Evolutionary conservation across 225 moss, liverwort and hornwort species (phyloP), one percentile per base, ranked within the genome.

Genomic region (Antitrichia curtipendula): DNA sequence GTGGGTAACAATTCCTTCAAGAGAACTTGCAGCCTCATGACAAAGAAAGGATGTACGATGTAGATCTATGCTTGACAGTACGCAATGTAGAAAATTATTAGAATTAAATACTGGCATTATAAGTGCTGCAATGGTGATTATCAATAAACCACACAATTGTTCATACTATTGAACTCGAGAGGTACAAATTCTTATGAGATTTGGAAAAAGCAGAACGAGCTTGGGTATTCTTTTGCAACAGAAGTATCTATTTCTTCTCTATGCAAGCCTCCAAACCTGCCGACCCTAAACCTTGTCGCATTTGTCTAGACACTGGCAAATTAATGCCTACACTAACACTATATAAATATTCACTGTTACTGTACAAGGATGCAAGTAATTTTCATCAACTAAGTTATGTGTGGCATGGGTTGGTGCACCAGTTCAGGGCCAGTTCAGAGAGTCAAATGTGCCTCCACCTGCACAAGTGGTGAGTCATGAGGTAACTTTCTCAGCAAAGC

Each of bases 361-460:
- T 43, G 1, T 5, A 28, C 27, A 43, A 71, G 2, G 27, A 43
- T 28, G 27, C 2, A 16, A 1, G n/a, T 71, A 43, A 71, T 71
- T 43, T 71, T 27, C 16, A 16, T 24, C 40, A 24, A 40, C 24
- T 4, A 24, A n/a, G n/a, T n/a, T 69, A 12, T 23, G 8, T 32
- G 41, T 43, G 13, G 14, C 25, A 70, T 41, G 7, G 41, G 14
- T 70, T 70, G 25, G 25, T 70, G 24, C 40, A n/a, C 12, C 10
- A 9, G 1, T 24, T 69, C 1, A 69, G 2, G 18, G 34, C 45
- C 45, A 45, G 8, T 8, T 45, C 8, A 45, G 8, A 45, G 8
- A 69, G 23, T 69, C 8, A 14, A 2, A 4, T 14, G 1, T 0
- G 1, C 13, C 23, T 22, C 23, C 40, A 41, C 2, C 3, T 40